Evolutionary conservation across 306 rosid species (phyloP).

Genomic region (Acacia melanoxylon): DNA sequence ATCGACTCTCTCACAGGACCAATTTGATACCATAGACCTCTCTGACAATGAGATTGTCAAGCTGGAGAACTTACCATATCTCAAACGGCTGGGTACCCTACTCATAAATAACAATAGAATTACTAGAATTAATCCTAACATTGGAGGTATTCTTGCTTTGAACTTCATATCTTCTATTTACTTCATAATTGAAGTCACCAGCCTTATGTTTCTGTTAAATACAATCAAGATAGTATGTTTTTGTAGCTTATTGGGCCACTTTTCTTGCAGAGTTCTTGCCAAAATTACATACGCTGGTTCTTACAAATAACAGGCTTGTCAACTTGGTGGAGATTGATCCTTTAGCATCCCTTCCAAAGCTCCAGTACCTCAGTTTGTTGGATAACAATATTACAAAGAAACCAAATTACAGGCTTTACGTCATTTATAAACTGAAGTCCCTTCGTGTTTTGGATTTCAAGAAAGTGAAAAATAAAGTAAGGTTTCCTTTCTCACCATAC

Average conservation of each 20-base stretch:
- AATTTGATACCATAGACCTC: constrained; percentile 88
- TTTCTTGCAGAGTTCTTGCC: constrained; percentile 79
- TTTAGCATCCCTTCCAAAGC: constrained; percentile 68
- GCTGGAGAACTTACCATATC: constrained; percentile 84
- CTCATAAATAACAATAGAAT: constrained; percentile 85
- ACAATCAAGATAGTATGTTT: neutral
- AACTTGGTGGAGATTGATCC: constrained; percentile 95
- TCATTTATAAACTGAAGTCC: constrained; percentile 67
- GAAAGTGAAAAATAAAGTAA: constrained; percentile 78
- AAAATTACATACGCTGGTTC: constrained; percentile 78
- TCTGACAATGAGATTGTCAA: constrained; percentile 96
- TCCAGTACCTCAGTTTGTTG: constrained; percentile 80
- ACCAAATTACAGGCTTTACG: constrained; percentile 80
- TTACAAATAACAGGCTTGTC: constrained; percentile 92
- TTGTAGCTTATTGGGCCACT: constrained; percentile 20
- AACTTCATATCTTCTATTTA: neutral
- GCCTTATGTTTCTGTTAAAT: neutral
- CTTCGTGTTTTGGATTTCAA: constrained; percentile 91
- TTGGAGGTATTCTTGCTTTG: constrained; percentile 63
- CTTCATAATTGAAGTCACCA: neutral
- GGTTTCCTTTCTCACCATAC: neutral
- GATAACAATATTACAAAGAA: constrained; percentile 91
- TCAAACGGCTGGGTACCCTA: constrained; percentile 85
- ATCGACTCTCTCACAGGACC: constrained; percentile 62
- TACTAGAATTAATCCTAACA: constrained; percentile 81